These are phyloP conservation scores for Pseudoturritis turrita DNA, from an alignment of 345 rosid species.

Conservation along the genomic window DNA sequence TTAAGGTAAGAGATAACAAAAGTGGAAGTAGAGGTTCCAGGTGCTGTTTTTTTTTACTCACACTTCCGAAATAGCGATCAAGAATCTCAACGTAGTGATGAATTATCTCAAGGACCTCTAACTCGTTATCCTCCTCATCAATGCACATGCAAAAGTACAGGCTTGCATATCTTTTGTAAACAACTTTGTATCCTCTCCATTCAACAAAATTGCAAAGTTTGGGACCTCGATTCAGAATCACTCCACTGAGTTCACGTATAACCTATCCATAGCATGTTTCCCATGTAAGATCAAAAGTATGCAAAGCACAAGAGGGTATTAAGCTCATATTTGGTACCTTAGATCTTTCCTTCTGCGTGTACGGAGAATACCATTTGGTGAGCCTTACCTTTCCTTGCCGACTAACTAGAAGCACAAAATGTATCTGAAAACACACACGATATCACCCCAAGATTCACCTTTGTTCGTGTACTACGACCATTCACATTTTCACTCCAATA, in stretches of 20 bases:
- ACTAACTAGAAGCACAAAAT: slow-evolving; percentile 86
- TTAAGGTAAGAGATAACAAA: neutral
- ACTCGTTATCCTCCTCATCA: slow-evolving; percentile 87
- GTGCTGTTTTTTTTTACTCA: slow-evolving; percentile 38
- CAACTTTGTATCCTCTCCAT: slow-evolving; percentile 92
- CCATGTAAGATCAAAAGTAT: neutral
- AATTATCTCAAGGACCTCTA: slow-evolving; percentile 84
- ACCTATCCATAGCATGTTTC: slow-evolving; percentile 36
- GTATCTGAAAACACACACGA: slow-evolving; percentile 21
- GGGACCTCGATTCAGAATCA: slow-evolving; percentile 76
- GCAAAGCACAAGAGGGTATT: neutral
- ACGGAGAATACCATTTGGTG: slow-evolving; percentile 97
- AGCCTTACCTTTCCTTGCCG: slow-evolving; percentile 97
- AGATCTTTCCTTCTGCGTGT: slow-evolving; percentile 87
- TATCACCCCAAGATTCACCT: neutral
- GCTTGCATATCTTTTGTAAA: slow-evolving; percentile 94
- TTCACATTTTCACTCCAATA: neutral
- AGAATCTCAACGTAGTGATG: slow-evolving; percentile 94
- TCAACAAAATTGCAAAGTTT: slow-evolving; percentile 94
- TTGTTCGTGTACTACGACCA: neutral
- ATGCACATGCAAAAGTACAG: slow-evolving; percentile 98
- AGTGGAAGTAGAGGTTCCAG: neutral
- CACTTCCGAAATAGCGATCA: slow-evolving; percentile 96
- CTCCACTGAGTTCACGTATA: slow-evolving; percentile 89
- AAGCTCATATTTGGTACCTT: slow-evolving; percentile 14